Base-by-base conservation (phyloP, 2,329 filamentous ascomycete genomes). In the Raffaelea arxii region DNA sequence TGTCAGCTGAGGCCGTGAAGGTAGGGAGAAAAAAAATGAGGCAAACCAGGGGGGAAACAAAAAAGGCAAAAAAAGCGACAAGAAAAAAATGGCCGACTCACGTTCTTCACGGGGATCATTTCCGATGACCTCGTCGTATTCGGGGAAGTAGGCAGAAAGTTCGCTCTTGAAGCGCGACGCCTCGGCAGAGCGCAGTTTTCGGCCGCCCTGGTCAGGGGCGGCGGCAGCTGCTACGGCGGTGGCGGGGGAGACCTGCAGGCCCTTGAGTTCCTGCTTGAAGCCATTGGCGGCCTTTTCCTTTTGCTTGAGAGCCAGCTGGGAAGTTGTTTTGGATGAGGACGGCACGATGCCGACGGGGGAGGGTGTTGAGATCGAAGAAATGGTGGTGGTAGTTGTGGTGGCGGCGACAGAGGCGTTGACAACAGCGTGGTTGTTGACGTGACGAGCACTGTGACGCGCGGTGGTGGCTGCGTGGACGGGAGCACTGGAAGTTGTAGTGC, bases 71-170 rank as follows among this genome's bases (percentile, higher is more conserved):
- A 18, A 32, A 37, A 6, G 27, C 21, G 30, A 18, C 10, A 25
- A 30, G 43, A 37, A 27, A 18, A 4, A 48, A 27, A 10, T 27
- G 41, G 25, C 21, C 21, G 35, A 71, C 78, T 62, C 75, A 90
- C 89, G 83, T 56, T 83, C 72, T 65, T 90, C 83, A 56, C 84
- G 84, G 35, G 82, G 78, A 52, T 87, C 82, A 60, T 94, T 86
- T 51, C 86, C 89, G 66, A 97, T 88, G 54, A 96, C 78, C 61
- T 94, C 87, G 65, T 96, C 90, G 64, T 95, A 97, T 59, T 94
- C 90, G 44, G 86, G 82, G 59, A 97, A 96, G 66, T 95, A 97
- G 41, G 80, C 77, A 32, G 89, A 83, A 51, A 97, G 74, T 60
- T 96, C 90, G 65, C 89, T 96, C 72, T 94, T 95, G 66, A 89